Percentiles rank a stretch among this genome's conserved stretches.
phyloP scores from a whole-genome alignment of 1,139 yeast genomes.

The Saccharomycopsis hybrid region DNA sequence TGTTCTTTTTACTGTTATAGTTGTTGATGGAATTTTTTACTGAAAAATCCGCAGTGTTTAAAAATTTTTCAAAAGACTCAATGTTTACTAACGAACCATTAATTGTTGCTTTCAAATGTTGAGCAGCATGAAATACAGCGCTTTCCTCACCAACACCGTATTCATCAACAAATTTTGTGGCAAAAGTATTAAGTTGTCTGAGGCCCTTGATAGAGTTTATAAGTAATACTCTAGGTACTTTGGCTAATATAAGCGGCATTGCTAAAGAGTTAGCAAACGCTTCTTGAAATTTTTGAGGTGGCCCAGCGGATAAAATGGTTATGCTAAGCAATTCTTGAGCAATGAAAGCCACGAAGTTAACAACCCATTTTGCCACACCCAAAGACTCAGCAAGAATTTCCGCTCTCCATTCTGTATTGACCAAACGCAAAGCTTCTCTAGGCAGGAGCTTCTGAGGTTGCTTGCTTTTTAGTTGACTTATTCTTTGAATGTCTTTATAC shows the following conservation, averaged over 20 bases:
- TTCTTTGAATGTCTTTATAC: constrained; percentile 47
- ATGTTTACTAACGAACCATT: constrained; percentile 53
- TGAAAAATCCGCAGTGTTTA: constrained; percentile 45
- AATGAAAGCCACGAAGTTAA: constrained; percentile 59
- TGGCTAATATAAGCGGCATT: constrained; percentile 52
- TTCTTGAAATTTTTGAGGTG: constrained; percentile 9
- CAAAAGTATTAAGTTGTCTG: constrained; percentile 55
- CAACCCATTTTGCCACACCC: constrained; percentile 75
- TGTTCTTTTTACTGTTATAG: not conserved
- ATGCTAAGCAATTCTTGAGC: constrained; percentile 55
- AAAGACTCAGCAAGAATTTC: constrained; percentile 54
- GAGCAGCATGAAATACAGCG: constrained; percentile 20
- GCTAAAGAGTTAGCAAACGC: constrained; percentile 25
- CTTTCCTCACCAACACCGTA: constrained; percentile 1
- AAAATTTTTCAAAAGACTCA: constrained; percentile 53
- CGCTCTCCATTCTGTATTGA: constrained; percentile 50
- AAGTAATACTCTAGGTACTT: constrained; percentile 64
- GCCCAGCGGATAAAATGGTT: constrained; percentile 4
- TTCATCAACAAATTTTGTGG: constrained; percentile 21
- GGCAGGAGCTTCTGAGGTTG: constrained; percentile 14
- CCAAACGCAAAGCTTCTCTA: constrained; percentile 36
- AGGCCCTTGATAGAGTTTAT: constrained; percentile 66
- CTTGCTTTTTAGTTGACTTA: constrained; percentile 24
- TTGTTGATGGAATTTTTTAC: constrained; percentile 24
- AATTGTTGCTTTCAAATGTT: constrained; percentile 43